phyloP scores from a whole-genome alignment of 2,329 filamentous ascomycete species.

The Myriosclerotinia curreyana region DNA sequence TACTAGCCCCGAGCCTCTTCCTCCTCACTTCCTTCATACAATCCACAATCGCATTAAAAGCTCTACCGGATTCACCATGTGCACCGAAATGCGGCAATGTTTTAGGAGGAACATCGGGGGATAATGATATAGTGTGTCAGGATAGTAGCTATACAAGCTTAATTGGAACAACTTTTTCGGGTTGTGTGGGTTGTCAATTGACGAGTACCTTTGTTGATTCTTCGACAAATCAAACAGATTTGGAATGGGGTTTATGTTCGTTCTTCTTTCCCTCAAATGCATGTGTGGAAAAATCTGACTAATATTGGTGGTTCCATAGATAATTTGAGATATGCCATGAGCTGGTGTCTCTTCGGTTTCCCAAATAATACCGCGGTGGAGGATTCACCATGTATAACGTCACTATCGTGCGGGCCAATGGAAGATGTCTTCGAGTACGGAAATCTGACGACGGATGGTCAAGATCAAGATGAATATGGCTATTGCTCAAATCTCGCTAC shows the following conservation, averaged over 20 bases:
- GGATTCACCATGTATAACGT: conserved; percentile 49
- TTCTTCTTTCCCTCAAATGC: conserved; percentile 23
- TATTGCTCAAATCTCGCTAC: conserved; percentile 53
- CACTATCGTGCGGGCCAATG: conserved; percentile 54
- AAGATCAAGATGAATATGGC: conserved; percentile 46
- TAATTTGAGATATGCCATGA: conserved; percentile 55
- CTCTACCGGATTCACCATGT: conserved; percentile 33
- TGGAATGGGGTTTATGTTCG: conserved; percentile 55
- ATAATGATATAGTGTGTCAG: conserved; percentile 35
- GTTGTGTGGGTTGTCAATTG: conserved; percentile 35
- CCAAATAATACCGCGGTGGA: conserved; percentile 45
- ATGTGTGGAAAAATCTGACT: conserved; percentile 1
- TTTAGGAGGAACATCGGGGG: conserved; percentile 29
- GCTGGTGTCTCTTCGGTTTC: conserved; percentile 54
- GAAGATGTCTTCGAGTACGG: conserved; percentile 48
- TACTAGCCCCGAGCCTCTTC: conserved; percentile 25
- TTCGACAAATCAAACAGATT: conserved; percentile 48
- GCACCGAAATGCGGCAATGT: conserved; percentile 36
- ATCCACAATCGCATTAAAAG: conserved; percentile 29
- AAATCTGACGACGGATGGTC: conserved; percentile 47
- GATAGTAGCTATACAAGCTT: conserved; percentile 26
- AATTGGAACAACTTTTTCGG: conserved; percentile 29
- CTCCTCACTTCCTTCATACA: conserved; percentile 28
- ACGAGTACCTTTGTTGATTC: conserved; percentile 47
- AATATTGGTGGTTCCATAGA: conserved; percentile 42